phyloP scores from a whole-genome alignment of 768 basidiomycete species.

The Termitomyces sp. region DNA sequence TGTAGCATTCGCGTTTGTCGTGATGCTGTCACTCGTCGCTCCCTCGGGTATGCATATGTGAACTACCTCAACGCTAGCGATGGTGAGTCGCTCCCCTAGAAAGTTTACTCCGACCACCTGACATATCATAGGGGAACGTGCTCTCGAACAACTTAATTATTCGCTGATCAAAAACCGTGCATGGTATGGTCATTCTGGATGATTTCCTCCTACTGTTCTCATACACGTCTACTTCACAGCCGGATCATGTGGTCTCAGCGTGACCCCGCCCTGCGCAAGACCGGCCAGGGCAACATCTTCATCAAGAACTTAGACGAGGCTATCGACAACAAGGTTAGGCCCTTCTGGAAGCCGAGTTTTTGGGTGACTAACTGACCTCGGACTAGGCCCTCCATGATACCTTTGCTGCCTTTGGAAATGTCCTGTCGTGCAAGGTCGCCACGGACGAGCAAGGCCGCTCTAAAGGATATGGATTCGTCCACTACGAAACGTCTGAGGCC shows the following conservation, averaged over 20 bases:
- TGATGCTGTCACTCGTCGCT: slow-evolving; percentile 99
- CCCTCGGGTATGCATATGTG: slow-evolving; percentile 99
- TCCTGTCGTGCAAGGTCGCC: slow-evolving; percentile 98
- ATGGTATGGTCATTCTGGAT: slow-evolving; percentile 58
- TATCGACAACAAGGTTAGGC: slow-evolving; percentile 91
- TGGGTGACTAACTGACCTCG: slow-evolving; percentile 1
- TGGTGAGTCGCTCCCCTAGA: slow-evolving; percentile 49
- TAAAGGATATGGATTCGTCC: slow-evolving; percentile 98
- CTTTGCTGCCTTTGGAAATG: slow-evolving; percentile 98
- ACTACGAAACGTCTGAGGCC: slow-evolving; percentile 97
- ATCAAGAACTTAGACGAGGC: slow-evolving; percentile 98
- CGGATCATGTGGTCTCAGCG: slow-evolving; percentile 99
- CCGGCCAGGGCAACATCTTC: slow-evolving; percentile 99
- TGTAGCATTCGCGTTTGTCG: slow-evolving; percentile 97
- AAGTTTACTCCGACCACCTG: slow-evolving; percentile 12
- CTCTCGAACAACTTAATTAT: slow-evolving; percentile 98
- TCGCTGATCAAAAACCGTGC: slow-evolving; percentile 98
- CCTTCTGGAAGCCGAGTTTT: not conserved
- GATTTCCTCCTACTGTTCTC: slow-evolving; percentile 11
- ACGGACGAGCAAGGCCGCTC: slow-evolving; percentile 94
- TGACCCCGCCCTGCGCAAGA: slow-evolving; percentile 98
- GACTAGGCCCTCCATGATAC: slow-evolving; percentile 95
- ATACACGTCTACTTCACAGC: slow-evolving; percentile 38
- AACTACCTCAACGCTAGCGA: slow-evolving; percentile 96
- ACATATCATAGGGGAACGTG: slow-evolving; percentile 76